A percentile compares a stretch with the other conserved stretches of the same genome.
Evolutionary conservation across 768 basidiomycete species (phyloP).

Genomic region (Crucibulum laeve): DNA sequence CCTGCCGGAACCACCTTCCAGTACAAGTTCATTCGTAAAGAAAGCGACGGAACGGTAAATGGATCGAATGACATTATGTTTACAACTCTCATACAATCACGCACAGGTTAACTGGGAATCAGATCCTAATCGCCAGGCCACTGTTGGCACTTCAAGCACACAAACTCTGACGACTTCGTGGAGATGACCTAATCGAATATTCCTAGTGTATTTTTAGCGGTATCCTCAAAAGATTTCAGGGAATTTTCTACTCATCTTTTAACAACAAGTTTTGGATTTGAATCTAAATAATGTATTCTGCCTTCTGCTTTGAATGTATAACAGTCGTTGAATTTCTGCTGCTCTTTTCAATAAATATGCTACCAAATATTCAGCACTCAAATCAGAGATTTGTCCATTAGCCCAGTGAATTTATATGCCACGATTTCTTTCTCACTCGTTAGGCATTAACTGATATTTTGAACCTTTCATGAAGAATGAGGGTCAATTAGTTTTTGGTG

Average conservation of each 20-base stretch:
- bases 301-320: no score
- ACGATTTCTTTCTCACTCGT: no score
- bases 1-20: constrained; percentile 46
- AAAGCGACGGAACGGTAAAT: constrained; percentile 15
- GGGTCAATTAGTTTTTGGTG: no score
- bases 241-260: neutral
- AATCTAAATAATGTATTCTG: no score
- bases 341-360: no score
- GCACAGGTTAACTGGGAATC: constrained; percentile 55
- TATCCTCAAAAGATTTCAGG: neutral
- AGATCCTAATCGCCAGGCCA: constrained; percentile 51
- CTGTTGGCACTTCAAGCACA: constrained; percentile 32
- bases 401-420: no score
- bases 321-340: no score
- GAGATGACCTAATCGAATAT: constrained; percentile 22
- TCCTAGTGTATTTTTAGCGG: neutral
- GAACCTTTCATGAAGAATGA: no score
- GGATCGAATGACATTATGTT: neutral
- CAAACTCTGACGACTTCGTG: constrained; percentile 39
- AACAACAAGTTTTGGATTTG: no score
- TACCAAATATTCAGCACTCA: no score
- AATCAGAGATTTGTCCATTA: no score
- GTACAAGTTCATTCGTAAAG: constrained; percentile 62
- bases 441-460: no score
- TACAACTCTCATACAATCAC: neutral